Conservation (phyloP, 1,284 basidiomycete genomes). For the Melampsora abietis-canadensis region DNA sequence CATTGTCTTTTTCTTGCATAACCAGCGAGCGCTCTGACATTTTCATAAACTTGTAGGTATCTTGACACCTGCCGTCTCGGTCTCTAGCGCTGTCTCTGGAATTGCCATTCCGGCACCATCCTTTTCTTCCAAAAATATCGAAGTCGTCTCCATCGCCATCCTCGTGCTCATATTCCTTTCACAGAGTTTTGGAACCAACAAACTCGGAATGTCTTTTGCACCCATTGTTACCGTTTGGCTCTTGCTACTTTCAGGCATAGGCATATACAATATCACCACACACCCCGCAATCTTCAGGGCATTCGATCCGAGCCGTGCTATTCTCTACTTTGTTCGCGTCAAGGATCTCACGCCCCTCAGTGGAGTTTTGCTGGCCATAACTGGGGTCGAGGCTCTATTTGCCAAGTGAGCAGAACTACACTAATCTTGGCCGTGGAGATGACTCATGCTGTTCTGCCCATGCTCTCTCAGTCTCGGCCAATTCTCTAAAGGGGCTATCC, state of each 20-base stretch:
- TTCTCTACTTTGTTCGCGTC: conserved; percentile 66
- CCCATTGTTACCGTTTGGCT: conserved; percentile 65
- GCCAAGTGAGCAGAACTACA: conserved; percentile 65
- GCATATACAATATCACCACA: conserved; percentile 62
- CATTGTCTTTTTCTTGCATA: too few relatives aligned
- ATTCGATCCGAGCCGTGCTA: conserved; percentile 65
- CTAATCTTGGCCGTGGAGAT: too few relatives aligned
- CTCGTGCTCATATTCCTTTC: conserved; percentile 62
- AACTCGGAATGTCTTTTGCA: conserved; percentile 60
- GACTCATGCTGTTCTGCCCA: too few relatives aligned
- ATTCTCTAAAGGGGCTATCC: conserved; percentile 50
- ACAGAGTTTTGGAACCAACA: conserved; percentile 63
- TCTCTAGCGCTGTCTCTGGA: conserved; percentile 66
- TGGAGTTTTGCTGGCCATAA: conserved; percentile 65
- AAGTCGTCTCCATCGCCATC: conserved; percentile 63
- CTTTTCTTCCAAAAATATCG: conserved; percentile 57
- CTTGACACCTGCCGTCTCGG: conserved; percentile 65
- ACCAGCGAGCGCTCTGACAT: conserved; percentile 22
- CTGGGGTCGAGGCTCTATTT: conserved; percentile 67
- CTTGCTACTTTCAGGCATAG: conserved; percentile 58
- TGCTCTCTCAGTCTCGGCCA: conserved; percentile 29
- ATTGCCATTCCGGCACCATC: conserved; percentile 63
- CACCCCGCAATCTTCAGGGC: conserved; percentile 65
- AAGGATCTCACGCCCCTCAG: conserved; percentile 62
- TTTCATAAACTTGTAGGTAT: conserved; percentile 18